These are phyloP conservation scores for Pythium diclinum DNA, from an alignment of 352 stramenopile species.

Conservation along the genomic window DNA sequence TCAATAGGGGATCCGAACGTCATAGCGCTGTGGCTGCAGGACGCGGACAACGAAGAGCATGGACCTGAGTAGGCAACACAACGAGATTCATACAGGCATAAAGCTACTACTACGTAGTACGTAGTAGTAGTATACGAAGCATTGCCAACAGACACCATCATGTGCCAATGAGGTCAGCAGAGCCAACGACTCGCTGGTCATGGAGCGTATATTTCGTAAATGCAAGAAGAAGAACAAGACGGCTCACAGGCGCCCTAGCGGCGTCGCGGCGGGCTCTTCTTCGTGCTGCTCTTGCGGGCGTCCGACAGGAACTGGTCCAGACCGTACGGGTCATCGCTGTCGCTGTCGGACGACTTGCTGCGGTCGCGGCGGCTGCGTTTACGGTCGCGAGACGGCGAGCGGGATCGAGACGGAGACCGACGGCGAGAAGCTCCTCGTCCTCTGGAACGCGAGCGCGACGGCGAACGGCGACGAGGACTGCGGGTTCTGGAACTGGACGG, in stretches of 20 bases:
- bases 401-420: slow-evolving; percentile 38
- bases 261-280: slow-evolving; percentile 19
- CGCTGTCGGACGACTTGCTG: slow-evolving; percentile 38
- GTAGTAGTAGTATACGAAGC: no score
- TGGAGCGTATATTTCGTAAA: slow-evolving; percentile 8
- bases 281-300: slow-evolving; percentile 39
- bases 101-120: no score
- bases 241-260: background rate
- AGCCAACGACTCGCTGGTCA: no score
- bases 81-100: no score
- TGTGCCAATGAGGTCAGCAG: no score
- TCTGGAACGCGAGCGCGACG: slow-evolving; percentile 20
- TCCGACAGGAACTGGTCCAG: slow-evolving; percentile 83
- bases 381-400: slow-evolving; percentile 32
- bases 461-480: slow-evolving; percentile 22
- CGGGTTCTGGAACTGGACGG: slow-evolving; percentile 11
- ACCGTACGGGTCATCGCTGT: slow-evolving; percentile 77
- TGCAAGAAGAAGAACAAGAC: background rate
- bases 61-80: no score
- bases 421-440: slow-evolving; percentile 17
- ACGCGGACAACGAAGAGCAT: no score
- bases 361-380: slow-evolving; percentile 50
- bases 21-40: no score
- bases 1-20: no score
- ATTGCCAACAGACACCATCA: no score